Conservation (phyloP, 2,329 filamentous ascomycete genomes). For the Fusarium equiseti region DNA sequence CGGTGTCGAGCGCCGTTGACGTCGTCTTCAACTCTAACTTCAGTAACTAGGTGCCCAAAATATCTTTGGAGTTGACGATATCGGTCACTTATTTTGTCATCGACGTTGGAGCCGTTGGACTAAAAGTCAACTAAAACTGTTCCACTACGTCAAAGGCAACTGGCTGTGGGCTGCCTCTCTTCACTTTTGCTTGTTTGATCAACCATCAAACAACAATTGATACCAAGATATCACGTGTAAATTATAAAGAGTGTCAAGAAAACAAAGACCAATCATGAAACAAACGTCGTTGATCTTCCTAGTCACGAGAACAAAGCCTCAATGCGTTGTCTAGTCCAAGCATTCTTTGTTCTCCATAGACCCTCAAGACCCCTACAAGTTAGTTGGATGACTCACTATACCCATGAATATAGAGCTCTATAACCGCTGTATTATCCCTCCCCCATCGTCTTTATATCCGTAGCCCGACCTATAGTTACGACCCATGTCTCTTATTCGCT, state of each 20-base stretch:
- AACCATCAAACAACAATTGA: background rate
- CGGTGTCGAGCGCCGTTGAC: conserved; percentile 1
- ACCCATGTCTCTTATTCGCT: background rate
- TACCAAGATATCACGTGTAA: background rate
- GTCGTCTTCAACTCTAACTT: background rate
- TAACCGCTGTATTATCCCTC: background rate
- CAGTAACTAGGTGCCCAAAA: background rate
- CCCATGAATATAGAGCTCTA: conserved; percentile 2
- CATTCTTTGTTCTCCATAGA: background rate
- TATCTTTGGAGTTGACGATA: background rate
- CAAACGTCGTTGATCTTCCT: background rate
- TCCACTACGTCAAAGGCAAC: conserved; percentile 1
- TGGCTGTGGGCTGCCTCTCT: conserved; percentile 32
- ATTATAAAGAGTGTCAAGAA: background rate
- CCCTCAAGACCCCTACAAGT: background rate
- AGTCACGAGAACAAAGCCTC: conserved; percentile 10
- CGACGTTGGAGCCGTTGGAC: background rate
- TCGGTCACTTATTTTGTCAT: background rate
- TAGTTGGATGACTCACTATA: background rate
- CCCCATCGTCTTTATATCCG: background rate
- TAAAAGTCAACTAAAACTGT: background rate
- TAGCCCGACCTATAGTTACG: background rate
- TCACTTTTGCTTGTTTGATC: background rate
- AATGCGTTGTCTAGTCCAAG: background rate
- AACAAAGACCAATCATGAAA: background rate